Percentiles rank a stretch among this genome's conserved stretches.
phyloP scores from a whole-genome alignment of 2,329 filamentous ascomycete species.

The Massarina eburnea region DNA sequence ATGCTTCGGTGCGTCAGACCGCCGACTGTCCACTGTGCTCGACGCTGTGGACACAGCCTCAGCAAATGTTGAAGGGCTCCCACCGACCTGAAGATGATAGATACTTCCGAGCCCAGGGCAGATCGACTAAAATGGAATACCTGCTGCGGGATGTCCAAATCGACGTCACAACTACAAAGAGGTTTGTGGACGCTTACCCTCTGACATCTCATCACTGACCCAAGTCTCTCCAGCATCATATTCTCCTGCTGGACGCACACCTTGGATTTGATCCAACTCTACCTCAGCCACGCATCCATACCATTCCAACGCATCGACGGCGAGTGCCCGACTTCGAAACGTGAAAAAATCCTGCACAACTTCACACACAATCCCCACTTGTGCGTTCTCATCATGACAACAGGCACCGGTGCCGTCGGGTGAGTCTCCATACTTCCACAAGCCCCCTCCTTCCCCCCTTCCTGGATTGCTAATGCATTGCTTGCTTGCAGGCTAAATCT shows the following conservation, averaged over 20 bases:
- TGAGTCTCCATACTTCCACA: constrained; percentile 21
- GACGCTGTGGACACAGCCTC: constrained; percentile 11
- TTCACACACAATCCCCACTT: constrained; percentile 36
- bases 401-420: constrained; percentile 56
- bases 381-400: constrained; percentile 55
- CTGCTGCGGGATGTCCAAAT: constrained; percentile 35
- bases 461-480: background rate
- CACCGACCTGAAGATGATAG: constrained; percentile 19
- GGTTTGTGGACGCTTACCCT: constrained; percentile 13
- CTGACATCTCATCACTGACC: background rate
- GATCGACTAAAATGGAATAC: constrained; percentile 39
- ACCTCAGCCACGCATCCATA: constrained; percentile 11
- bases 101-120: constrained; percentile 33
- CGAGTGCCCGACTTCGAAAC: constrained; percentile 36
- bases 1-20: constrained; percentile 5
- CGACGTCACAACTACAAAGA: constrained; percentile 30
- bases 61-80: background rate
- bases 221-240: constrained; percentile 23
- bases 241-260: constrained; percentile 37
- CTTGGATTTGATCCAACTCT: constrained; percentile 23
- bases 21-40: constrained; percentile 27
- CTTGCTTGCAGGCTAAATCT: constrained; percentile 48
- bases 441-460: background rate
- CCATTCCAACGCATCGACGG: constrained; percentile 50
- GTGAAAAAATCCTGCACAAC: constrained; percentile 43